Evolutionary conservation across 345 rosid genomes (phyloP), one percentile per base, ranked within the genome.

Genomic region (Citrus sp.): DNA sequence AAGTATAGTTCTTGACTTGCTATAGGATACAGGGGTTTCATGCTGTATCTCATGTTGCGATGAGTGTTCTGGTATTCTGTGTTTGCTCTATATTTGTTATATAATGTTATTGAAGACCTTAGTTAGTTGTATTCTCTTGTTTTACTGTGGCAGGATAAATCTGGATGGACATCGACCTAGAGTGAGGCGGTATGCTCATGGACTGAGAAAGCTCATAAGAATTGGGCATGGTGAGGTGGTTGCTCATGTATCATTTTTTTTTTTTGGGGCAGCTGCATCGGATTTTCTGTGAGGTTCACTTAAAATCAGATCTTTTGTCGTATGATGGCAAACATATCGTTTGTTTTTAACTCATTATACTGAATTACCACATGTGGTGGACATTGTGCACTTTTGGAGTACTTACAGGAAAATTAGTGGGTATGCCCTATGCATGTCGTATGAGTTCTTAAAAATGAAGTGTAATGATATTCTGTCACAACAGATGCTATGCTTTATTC

Each of bases 131-230:
- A 54, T 69, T 67, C 71, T n/a, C 58, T 61, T 79, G 40, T 83
- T 77, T 70, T 79, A 37, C 32, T 81, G 59, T 79, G 83, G 83
- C 84, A 92, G 99, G 86, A 90, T 93, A 72, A 83, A 92, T 88
- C 82, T 95, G 65, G 99, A 89, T 74, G 97, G 94, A 68, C 99
- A 87, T 88, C 93, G 97, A 74, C 97, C 88, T 65, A 88, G 94
- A 88, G 92, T 95, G 66, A 87, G 98, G 90, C 90, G 90, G 19
- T 93, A 93, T 86, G 99, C 99, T 14, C 80, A 75, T 75, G 98
- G 93, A 69, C 84, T 94, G 34, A 93, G 85, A 86, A 95, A 83
- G 84, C 90, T 95, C 12, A 90, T 95, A 81, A 92, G 82, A 81
- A 95, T 93, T 78, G 98, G 99, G 34, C 97, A 91, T 85, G 99